Conservation (phyloP, 2,329 filamentous ascomycete species). For the Colletotrichum scovillei region DNA sequence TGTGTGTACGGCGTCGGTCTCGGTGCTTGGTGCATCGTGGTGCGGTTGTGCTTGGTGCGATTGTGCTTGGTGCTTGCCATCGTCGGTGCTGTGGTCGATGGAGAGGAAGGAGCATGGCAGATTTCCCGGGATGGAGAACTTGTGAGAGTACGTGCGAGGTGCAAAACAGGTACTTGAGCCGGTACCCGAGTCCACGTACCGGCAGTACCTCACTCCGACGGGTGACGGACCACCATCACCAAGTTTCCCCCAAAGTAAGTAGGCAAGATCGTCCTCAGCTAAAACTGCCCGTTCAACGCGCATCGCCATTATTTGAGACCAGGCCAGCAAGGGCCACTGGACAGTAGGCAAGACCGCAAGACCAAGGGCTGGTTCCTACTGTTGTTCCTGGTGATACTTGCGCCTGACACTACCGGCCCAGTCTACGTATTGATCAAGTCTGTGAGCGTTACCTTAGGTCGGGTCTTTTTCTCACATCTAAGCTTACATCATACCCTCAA, state of each 20-base stretch:
- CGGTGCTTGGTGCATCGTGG: background rate
- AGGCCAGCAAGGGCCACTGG: background rate
- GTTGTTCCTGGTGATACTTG: background rate
- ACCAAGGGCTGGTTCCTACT: background rate
- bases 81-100: background rate
- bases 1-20: background rate
- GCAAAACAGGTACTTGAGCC: slow-evolving; percentile 11
- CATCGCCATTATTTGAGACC: slow-evolving; percentile 24
- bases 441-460: slow-evolving; percentile 5
- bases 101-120: background rate
- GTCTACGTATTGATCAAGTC: background rate
- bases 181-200: slow-evolving; percentile 17
- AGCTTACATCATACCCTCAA: background rate
- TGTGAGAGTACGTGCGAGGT: slow-evolving; percentile 7
- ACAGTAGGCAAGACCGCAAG: slow-evolving; percentile 1
- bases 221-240: slow-evolving; percentile 18
- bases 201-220: slow-evolving; percentile 10
- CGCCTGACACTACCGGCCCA: background rate
- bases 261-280: slow-evolving; percentile 17
- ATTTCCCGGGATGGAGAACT: background rate
- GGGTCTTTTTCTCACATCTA: slow-evolving; percentile 1
- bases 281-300: slow-evolving; percentile 7
- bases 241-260: background rate
- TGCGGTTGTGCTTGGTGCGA: background rate
- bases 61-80: background rate